These are phyloP conservation scores for Mrakia frigida DNA, from an alignment of 768 basidiomycete genomes.

Conservation along the genomic window DNA sequence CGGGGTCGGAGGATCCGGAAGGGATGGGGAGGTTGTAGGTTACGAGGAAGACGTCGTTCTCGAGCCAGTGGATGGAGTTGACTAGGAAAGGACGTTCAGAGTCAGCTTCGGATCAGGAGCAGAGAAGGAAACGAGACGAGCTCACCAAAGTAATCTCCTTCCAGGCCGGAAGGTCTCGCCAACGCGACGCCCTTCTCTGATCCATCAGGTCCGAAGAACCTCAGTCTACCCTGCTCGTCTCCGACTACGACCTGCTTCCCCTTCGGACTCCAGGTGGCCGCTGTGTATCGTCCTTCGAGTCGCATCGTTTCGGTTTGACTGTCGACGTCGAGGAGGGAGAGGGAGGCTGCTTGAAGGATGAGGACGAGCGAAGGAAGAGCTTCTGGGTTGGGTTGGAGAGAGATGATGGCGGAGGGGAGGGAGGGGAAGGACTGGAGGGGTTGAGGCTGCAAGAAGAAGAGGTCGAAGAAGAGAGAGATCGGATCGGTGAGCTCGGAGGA, in stretches of 20 bases:
- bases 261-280: conserved; percentile 47
- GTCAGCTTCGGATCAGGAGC: conserved; percentile 15
- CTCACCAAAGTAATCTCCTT: conserved; percentile 13
- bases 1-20: conserved; percentile 33
- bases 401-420: conserved; percentile 24
- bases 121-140: conserved; percentile 19
- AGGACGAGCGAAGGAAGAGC: conserved; percentile 24
- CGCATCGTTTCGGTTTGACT: conserved; percentile 31
- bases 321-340: conserved; percentile 34
- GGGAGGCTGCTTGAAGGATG: conserved; percentile 14
- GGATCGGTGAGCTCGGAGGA: background rate
- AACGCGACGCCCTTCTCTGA: conserved; percentile 41
- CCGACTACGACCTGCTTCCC: conserved; percentile 48
- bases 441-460: background rate
- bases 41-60: conserved; percentile 48
- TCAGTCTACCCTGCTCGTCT: conserved; percentile 38
- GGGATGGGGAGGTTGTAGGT: conserved; percentile 38
- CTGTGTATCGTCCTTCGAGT: conserved; percentile 13
- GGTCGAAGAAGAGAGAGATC: background rate
- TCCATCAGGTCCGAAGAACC: conserved; percentile 47
- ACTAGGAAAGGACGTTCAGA: background rate
- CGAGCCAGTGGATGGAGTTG: conserved; percentile 45
- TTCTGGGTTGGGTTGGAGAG: conserved; percentile 24
- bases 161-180: conserved; percentile 37
- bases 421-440: conserved; percentile 30